These are phyloP conservation scores for Dioscorea cayenensis DNA, from an alignment of 116 monocot species.

Conservation along the genomic window DNA sequence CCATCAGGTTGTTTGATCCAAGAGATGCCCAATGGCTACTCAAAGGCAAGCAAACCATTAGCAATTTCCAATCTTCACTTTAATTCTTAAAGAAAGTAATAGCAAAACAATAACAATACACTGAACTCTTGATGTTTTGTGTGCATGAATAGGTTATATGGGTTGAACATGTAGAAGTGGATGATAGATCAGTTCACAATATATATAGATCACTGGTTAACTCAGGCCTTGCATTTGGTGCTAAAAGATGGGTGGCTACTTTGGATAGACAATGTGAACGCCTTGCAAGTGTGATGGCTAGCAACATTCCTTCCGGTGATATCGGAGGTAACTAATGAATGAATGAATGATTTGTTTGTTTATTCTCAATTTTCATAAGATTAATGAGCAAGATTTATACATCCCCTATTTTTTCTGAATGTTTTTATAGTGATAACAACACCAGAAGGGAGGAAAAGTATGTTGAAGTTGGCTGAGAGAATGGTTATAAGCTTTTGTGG, in stretches of 20 bases:
- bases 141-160: constrained; percentile 56
- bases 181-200: constrained; percentile 74
- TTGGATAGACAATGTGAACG: constrained; percentile 79
- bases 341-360: not conserved
- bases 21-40: constrained; percentile 98
- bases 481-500: constrained; percentile 84
- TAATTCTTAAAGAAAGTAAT: no score
- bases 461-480: constrained; percentile 84
- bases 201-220: constrained; percentile 69
- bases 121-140: no score
- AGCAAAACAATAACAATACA: no score
- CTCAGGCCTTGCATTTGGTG: constrained; percentile 83
- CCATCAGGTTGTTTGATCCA: constrained; percentile 90
- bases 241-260: constrained; percentile 77
- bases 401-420: not conserved
- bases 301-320: constrained; percentile 69
- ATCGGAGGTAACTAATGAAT: constrained; percentile 41
- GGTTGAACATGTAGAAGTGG: constrained; percentile 91
- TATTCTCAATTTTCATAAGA: not conserved
- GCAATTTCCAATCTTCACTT: no score
- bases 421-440: constrained; percentile 49
- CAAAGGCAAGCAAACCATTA: constrained; percentile 48
- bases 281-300: constrained; percentile 80
- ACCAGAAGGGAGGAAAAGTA: constrained; percentile 69
- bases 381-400: not conserved